Percentiles rank a stretch among this genome's conserved stretches.
Conservation (phyloP, 78 protist species). For the Dictyostelium brefeldianum region DNA sequence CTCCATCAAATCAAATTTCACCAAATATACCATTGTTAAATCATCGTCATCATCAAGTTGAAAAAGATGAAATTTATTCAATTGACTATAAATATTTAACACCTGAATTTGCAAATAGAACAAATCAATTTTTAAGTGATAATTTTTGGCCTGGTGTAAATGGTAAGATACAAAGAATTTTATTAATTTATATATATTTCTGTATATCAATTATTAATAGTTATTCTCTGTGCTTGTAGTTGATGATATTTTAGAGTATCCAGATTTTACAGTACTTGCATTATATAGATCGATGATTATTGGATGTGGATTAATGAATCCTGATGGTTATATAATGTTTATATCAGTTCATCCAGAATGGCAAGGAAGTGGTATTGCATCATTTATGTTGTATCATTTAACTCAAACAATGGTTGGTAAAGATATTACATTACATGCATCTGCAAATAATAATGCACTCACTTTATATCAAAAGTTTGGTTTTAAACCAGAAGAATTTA, state of each 20-base stretch:
- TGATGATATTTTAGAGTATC: constrained; percentile 63
- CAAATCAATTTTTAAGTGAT: constrained; percentile 40
- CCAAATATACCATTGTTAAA: neutral
- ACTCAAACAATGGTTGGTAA: constrained; percentile 63
- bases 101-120: constrained; percentile 36
- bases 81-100: constrained; percentile 74
- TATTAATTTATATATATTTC: neutral
- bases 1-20: neutral
- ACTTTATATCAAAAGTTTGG: constrained; percentile 87
- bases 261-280: constrained; percentile 78
- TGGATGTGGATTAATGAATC: constrained; percentile 88
- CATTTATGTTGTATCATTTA: constrained; percentile 82
- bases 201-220: neutral
- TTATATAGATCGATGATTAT: constrained; percentile 59
- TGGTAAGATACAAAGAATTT: neutral
- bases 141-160: constrained; percentile 87
- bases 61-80: constrained; percentile 8
- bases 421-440: constrained; percentile 89
- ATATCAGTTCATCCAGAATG: constrained; percentile 79
- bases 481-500: constrained; percentile 85
- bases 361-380: constrained; percentile 82
- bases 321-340: constrained; percentile 84
- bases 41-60: neutral
- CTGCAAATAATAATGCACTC: constrained; percentile 84
- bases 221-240: too few species aligned